phyloP scores from a whole-genome alignment of 768 basidiomycete species.

The Daedaleopsis sinensis region DNA sequence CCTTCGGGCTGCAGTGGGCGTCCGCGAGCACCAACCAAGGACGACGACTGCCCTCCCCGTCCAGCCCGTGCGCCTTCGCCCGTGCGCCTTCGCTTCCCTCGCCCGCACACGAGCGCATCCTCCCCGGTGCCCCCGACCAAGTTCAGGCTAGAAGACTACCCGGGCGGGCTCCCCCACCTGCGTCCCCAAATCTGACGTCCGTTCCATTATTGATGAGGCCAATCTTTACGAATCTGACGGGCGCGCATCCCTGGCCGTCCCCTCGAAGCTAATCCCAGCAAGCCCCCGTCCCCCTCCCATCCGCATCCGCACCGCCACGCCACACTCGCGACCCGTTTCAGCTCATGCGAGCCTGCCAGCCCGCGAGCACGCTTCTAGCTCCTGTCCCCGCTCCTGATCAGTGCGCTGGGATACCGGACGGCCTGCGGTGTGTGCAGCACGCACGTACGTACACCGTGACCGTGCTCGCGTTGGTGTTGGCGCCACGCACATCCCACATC shows the following conservation, averaged over 20 bases:
- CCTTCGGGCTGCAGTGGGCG: not conserved
- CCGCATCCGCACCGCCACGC: not conserved
- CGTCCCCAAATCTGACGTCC: not conserved
- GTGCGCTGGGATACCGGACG: too few relatives aligned
- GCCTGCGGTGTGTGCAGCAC: too few relatives aligned
- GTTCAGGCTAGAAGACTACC: not conserved
- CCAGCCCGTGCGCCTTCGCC: not conserved
- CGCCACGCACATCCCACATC: too few relatives aligned
- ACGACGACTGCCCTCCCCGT: not conserved
- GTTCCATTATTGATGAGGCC: not conserved
- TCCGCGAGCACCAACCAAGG: not conserved
- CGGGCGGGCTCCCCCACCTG: not conserved
- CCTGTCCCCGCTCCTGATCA: too few relatives aligned
- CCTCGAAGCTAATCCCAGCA: not conserved
- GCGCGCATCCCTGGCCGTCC: conserved; percentile 6
- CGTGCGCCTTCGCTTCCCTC: not conserved
- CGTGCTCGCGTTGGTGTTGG: too few relatives aligned
- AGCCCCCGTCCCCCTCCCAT: not conserved
- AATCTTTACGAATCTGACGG: conserved; percentile 1
- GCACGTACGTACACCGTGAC: too few relatives aligned
- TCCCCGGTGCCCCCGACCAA: too few relatives aligned
- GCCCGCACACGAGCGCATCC: not conserved
- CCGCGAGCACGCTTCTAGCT: not conserved
- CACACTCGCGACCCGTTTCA: not conserved
- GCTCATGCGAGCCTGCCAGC: not conserved